Base-by-base conservation (phyloP, 2,329 filamentous ascomycete species). In the Juglanconis juglandina region DNA sequence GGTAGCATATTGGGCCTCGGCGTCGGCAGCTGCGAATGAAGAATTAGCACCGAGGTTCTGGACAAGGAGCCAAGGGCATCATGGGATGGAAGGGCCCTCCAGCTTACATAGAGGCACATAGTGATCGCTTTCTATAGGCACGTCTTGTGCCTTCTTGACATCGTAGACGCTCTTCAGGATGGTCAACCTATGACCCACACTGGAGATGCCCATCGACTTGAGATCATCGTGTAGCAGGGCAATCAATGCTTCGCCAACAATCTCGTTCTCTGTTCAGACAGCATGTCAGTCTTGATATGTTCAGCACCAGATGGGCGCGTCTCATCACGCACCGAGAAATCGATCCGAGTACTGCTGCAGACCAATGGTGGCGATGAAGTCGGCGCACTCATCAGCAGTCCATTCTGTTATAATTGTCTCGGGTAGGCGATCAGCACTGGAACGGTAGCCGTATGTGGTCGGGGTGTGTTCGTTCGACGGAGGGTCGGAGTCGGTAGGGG, bases 121-220 rank as follows among this genome's bases (percentile, higher is more conserved):
- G 74, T 98, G 91, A 69, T 97, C 94, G 63, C 89, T 88, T 71
- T 98, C 94, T 68, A 97, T 85, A 14, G 91, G 89, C 62, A 98
- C 86, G 68, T 96, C 92, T 71, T 97, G 93, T 65, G 92, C 92
- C 73, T 94, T 89, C 78, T 99, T 99, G 70, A 95, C 88, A 71
- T 98, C 93, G 77, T 97, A 98, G 58, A 98, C 92, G 69, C 88
- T 93, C 78, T 97, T 98, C 61, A 99, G 82, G 60, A 99, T 96
- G 30, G 92, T 96, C 68, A 99, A 81, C 62, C 95, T 88, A 77
- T 99, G 95, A 46, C 95, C 95, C 52, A 97, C 92, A 76, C 94
- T 98, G 64, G 82, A 81, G 65, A 99, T 90, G 52, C 93, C 93
- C 87, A 98, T 94, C 71, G 96, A 92, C 76, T 96, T 96, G 68